Evolutionary conservation across 768 basidiomycete species (phyloP), one percentile per base, ranked within the genome.

Genomic region (Tephrocybe sp.): DNA sequence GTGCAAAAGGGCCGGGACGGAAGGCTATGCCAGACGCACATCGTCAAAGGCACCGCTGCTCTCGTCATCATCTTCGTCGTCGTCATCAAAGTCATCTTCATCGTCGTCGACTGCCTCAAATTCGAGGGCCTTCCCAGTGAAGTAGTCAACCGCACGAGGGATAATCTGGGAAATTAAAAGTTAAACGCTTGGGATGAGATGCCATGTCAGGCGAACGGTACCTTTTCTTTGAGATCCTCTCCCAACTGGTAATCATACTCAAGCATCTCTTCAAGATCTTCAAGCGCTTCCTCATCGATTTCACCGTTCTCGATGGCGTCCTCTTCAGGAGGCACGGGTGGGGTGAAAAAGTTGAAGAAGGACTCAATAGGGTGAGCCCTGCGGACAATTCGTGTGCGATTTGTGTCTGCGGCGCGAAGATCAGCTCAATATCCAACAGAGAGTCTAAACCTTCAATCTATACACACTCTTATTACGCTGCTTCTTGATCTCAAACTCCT

Each of bases 311-410:
- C 88, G 40, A 87, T 67, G 34, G 72, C 77, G 38, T 86, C 83
- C 10, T 87, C 82, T 5, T 78, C 65, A 3, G 91, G 89, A 2
- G 87, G 83, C 19, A 73, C 66, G 13, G 91, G 92, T 9, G 93
- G 91, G 45, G 73, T 72, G 81, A 99, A 99, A 74, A 98, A 99
- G 79, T 93, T 92, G 86, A 99, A 99, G 80, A 99, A 98, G 12
- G 95, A 97, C 27, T 94, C 91, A 5, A 89, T 85, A 8, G 92
- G 90, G 57, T 82, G 84, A 5, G 89, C 86, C 74, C 97, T 97
- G 69, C 84, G 80, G 34, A 88, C 83, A 29, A 90, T 72, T 53
- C 88, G 86, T 1, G 86, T 91, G 54, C 88, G 84, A 66, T 91
- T 90, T 22, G 89, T 91, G 64, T 86, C 89, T 91, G 58, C 9